These are phyloP conservation scores for Telopea speciosissima DNA, from an alignment of 177 flowering plant species.

Conservation along the genomic window DNA sequence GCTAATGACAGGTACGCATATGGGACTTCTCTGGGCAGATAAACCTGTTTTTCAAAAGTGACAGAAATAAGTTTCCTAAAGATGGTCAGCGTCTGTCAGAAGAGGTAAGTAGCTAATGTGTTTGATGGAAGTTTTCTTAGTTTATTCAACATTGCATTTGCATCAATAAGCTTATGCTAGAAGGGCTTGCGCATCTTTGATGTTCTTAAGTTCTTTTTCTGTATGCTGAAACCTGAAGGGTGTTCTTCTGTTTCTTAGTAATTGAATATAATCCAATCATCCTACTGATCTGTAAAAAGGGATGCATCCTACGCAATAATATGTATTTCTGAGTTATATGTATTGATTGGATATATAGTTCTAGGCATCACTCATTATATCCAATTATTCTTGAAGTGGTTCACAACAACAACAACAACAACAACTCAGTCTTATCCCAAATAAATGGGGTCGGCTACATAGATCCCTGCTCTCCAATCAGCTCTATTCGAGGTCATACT, in stretches of 20 bases:
- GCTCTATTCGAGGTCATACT: too few relatives aligned
- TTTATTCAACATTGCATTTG: neutral
- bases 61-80: constrained; percentile 21
- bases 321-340: neutral
- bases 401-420: too few relatives aligned
- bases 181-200: neutral
- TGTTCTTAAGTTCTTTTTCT: too few relatives aligned
- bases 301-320: neutral
- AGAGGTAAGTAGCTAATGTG: constrained; percentile 32
- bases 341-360: too few relatives aligned
- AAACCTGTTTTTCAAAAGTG: constrained; percentile 31
- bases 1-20: constrained; percentile 40
- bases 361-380: too few relatives aligned
- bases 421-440: too few relatives aligned
- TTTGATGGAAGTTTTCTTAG: neutral
- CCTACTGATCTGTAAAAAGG: too few relatives aligned
- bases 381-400: too few relatives aligned
- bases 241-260: neutral
- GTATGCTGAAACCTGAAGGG: neutral
- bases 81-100: constrained; percentile 28
- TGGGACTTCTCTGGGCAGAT: constrained; percentile 80
- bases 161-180: neutral
- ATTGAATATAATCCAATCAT: neutral
- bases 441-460: too few relatives aligned
- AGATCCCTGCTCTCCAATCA: too few relatives aligned